Conservation (phyloP, 345 rosid genomes). For the Salix caprea region DNA sequence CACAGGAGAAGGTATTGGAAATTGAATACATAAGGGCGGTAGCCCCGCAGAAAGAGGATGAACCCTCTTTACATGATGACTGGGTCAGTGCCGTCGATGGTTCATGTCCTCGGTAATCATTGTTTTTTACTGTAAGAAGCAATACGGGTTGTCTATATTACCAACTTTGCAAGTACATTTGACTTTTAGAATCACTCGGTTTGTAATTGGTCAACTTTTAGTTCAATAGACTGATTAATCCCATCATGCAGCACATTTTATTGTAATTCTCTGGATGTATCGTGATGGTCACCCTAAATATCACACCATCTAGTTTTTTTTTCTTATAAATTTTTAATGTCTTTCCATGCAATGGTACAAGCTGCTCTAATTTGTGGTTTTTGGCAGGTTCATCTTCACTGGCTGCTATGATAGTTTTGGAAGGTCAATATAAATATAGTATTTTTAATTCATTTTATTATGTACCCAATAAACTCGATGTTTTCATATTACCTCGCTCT, state of each 20-base stretch:
- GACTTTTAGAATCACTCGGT: too few relatives aligned
- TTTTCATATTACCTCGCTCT: background rate
- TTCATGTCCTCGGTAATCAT: conserved; percentile 55
- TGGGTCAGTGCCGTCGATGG: conserved; percentile 96
- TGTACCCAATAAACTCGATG: background rate
- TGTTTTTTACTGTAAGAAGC: background rate
- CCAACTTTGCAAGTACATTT: too few relatives aligned
- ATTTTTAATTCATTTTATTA: background rate
- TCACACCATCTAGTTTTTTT: background rate
- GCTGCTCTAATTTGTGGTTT: conserved; percentile 17
- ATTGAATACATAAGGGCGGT: conserved; percentile 89
- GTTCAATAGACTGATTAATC: background rate
- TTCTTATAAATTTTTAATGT: background rate
- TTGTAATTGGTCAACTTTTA: background rate
- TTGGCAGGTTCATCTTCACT: conserved; percentile 78
- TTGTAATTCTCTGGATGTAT: background rate
- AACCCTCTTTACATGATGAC: conserved; percentile 80
- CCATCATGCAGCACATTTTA: background rate
- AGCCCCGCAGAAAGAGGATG: conserved; percentile 74
- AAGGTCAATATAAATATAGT: conserved; percentile 37
- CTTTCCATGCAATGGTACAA: background rate
- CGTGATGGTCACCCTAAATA: background rate
- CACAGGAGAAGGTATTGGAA: conserved; percentile 84
- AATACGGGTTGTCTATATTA: too few relatives aligned
- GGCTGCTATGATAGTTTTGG: conserved; percentile 86